Conservation (phyloP, 2,329 filamentous ascomycete species). For the Epichloe amarillans region DNA sequence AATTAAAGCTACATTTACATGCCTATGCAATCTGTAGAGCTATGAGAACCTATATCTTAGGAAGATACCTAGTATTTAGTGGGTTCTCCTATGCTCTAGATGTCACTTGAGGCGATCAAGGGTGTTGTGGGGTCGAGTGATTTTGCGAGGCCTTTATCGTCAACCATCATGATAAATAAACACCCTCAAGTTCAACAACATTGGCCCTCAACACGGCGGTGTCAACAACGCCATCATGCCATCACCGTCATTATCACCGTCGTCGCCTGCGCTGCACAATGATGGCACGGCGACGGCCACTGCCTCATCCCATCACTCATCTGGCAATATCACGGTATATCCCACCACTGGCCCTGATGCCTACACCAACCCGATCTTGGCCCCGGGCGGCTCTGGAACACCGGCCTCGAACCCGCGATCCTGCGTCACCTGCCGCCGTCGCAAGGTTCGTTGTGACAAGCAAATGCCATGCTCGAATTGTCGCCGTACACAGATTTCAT, state of each 20-base stretch:
- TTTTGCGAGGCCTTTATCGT: too few species aligned
- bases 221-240: slow-evolving; percentile 10
- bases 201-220: slow-evolving; percentile 7
- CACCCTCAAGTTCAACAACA: slow-evolving; percentile 14
- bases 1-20: too few species aligned
- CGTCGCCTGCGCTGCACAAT: slow-evolving; percentile 13
- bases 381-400: slow-evolving; percentile 17
- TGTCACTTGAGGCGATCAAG: too few species aligned
- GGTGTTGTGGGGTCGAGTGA: too few species aligned
- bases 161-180: slow-evolving; percentile 3
- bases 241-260: slow-evolving; percentile 8
- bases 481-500: slow-evolving; percentile 54
- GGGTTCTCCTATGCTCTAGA: too few species aligned
- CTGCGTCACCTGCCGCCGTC: slow-evolving; percentile 36
- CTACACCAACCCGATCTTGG: slow-evolving; percentile 21
- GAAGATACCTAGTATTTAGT: too few species aligned
- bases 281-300: slow-evolving; percentile 7
- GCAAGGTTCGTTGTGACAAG: slow-evolving; percentile 70
- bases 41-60: too few species aligned
- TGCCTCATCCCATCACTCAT: slow-evolving; percentile 10
- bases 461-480: slow-evolving; percentile 66
- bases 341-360: slow-evolving; percentile 27
- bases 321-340: slow-evolving; percentile 24
- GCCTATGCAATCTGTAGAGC: too few species aligned
- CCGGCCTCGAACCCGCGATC: slow-evolving; percentile 33